Percentiles rank a stretch among this genome's conserved stretches.
These are phyloP conservation scores for Scutellaria barbata DNA, from an alignment of 257 asterid species.

Conservation along the genomic window DNA sequence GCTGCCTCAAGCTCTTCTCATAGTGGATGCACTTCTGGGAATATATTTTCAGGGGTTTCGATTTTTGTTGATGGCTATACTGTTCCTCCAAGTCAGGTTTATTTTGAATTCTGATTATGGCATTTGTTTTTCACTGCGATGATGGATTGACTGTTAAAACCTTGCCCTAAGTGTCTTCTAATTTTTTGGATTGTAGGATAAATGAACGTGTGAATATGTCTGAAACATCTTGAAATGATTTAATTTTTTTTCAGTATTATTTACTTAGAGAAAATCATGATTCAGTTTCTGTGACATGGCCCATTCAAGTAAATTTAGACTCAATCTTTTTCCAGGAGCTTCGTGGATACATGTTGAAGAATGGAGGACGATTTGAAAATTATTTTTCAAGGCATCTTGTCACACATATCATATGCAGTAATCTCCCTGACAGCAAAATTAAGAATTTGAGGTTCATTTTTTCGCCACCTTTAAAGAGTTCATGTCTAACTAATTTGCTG, in stretches of 20 bases:
- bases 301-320: conserved; percentile 9
- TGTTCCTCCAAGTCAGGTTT: conserved; percentile 93
- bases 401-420: conserved; percentile 92
- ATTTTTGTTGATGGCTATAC: conserved; percentile 98
- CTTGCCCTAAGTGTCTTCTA: neutral
- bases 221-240: neutral
- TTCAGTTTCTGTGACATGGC: conserved; percentile 11
- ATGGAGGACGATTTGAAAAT: conserved; percentile 90
- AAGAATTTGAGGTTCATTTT: conserved; percentile 80
- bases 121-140: conserved; percentile 2
- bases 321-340: conserved; percentile 66
- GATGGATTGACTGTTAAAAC: conserved; percentile 12
- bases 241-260: neutral
- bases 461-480: conserved; percentile 20
- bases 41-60: conserved; percentile 76
- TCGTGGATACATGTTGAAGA: conserved; percentile 80
- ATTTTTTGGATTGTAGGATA: neutral
- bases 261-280: neutral
- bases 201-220: neutral
- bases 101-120: neutral
- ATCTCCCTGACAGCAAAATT: conserved; percentile 93
- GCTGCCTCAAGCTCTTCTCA: conserved; percentile 82
- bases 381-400: conserved; percentile 86
- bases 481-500: conserved; percentile 24
- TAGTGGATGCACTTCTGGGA: conserved; percentile 53